phyloP scores from a whole-genome alignment of 106 monocot species.

The Apostasia ramifera region DNA sequence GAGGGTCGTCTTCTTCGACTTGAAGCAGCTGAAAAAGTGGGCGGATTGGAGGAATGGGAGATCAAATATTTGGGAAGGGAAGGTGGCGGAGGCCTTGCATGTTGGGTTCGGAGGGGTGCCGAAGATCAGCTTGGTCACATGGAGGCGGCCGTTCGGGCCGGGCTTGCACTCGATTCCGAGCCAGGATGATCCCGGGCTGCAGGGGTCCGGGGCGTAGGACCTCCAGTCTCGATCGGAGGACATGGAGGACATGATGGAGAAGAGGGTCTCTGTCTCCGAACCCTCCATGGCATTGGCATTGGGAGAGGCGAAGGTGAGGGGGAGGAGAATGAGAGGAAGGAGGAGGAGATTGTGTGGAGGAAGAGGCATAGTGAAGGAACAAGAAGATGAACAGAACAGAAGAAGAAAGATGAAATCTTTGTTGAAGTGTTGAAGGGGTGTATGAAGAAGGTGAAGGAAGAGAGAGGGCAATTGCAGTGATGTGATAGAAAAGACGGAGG shows the following conservation, averaged over 20 bases:
- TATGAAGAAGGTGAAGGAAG: not conserved
- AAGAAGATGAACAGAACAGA: not conserved
- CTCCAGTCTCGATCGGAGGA: slow-evolving; percentile 82
- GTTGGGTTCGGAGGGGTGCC: slow-evolving; percentile 52
- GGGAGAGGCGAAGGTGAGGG: not conserved
- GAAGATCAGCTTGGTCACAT: slow-evolving; percentile 71
- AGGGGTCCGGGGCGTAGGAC: slow-evolving; percentile 60
- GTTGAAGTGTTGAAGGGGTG: not conserved
- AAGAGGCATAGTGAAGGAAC: slow-evolving; percentile 5
- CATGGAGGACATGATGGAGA: slow-evolving; percentile 68
- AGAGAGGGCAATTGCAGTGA: not conserved
- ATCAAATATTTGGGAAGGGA: slow-evolving; percentile 52
- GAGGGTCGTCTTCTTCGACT: slow-evolving; percentile 30
- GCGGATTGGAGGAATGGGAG: slow-evolving; percentile 69
- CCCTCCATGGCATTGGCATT: slow-evolving; percentile 21
- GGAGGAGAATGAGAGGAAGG: slow-evolving; percentile 9
- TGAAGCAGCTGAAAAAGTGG: slow-evolving; percentile 83
- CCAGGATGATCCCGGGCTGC: slow-evolving; percentile 55
- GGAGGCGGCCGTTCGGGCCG: slow-evolving; percentile 32
- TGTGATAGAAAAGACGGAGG: slow-evolving; percentile 12
- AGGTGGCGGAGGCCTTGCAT: slow-evolving; percentile 55
- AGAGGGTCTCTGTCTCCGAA: slow-evolving; percentile 60
- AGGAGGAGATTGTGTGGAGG: not conserved
- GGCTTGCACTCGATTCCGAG: slow-evolving; percentile 71
- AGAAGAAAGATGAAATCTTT: not conserved